Evolutionary conservation across 805 yeast species (phyloP).

Genomic region (Pichia cabralensis): DNA sequence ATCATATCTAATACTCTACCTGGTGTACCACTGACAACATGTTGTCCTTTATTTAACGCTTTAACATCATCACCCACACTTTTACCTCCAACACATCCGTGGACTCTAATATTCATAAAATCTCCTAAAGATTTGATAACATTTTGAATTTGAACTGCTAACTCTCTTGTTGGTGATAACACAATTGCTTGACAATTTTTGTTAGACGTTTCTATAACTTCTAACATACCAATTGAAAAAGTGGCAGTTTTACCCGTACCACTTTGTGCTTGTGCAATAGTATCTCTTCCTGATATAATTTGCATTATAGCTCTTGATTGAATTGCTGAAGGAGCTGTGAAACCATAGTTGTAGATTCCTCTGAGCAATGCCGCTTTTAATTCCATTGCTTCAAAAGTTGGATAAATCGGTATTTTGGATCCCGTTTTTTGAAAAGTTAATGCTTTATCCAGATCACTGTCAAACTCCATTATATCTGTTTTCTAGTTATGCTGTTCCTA

Average conservation of each 20-base stretch:
- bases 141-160: conserved; percentile 91
- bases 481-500: not conserved
- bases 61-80: conserved; percentile 79
- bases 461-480: conserved; percentile 38
- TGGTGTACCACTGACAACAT: conserved; percentile 95
- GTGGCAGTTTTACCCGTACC: conserved; percentile 93
- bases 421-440: conserved; percentile 55
- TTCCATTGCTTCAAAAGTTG: conserved; percentile 65
- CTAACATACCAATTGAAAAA: conserved; percentile 56
- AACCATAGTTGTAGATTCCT: conserved; percentile 73
- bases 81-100: conserved; percentile 98
- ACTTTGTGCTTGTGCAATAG: conserved; percentile 79
- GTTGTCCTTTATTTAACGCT: conserved; percentile 78
- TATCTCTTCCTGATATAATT: conserved; percentile 64
- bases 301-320: conserved; percentile 75
- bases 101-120: conserved; percentile 83
- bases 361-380: conserved; percentile 51
- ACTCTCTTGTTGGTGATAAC: conserved; percentile 94
- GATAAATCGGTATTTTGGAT: conserved; percentile 37
- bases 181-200: conserved; percentile 86
- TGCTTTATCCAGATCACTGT: conserved; percentile 48
- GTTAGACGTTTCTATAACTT: conserved; percentile 55
- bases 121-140: conserved; percentile 85
- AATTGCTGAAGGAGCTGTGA: conserved; percentile 73
- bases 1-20: conserved; percentile 97